A percentile compares a stretch with the other conserved stretches of the same genome.
These are phyloP conservation scores for Onygenales sp. DNA, from an alignment of 2,329 filamentous ascomycete species.

Conservation along the genomic window DNA sequence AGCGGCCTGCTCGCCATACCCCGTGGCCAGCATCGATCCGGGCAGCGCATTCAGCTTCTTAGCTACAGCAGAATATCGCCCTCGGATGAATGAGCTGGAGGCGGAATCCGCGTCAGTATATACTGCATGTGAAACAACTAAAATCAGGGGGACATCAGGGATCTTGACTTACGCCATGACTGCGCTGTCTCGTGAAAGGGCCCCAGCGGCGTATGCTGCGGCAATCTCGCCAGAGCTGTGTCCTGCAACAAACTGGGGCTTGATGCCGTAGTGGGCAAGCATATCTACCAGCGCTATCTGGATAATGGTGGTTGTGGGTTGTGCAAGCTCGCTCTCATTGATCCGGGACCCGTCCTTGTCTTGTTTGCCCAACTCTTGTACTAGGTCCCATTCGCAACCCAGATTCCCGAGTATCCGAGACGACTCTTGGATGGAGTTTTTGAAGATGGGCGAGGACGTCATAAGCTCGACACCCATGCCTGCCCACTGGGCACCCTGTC, in stretches of 20 bases:
- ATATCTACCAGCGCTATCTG: constrained; percentile 2
- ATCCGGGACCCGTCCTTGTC: not conserved
- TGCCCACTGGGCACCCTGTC: constrained; percentile 17
- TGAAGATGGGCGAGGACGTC: not conserved
- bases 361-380: not conserved
- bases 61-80: not conserved
- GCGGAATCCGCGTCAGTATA: not conserved
- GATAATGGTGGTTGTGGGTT: constrained; percentile 1
- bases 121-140: not conserved
- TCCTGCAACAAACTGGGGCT: not conserved
- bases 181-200: not conserved
- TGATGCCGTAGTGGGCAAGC: not conserved
- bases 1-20: not conserved
- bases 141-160: not conserved
- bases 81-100: not conserved
- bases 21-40: not conserved
- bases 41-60: not conserved
- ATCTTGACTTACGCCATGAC: not conserved
- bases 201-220: not conserved
- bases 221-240: constrained; percentile 2
- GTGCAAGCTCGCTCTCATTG: constrained; percentile 1
- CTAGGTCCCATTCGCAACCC: not conserved
- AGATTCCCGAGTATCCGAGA: constrained; percentile 1
- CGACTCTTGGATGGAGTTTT: not conserved
- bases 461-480: constrained; percentile 16